Conservation (phyloP, 202 grass and related monocot genomes). For the Carex arenaria region DNA sequence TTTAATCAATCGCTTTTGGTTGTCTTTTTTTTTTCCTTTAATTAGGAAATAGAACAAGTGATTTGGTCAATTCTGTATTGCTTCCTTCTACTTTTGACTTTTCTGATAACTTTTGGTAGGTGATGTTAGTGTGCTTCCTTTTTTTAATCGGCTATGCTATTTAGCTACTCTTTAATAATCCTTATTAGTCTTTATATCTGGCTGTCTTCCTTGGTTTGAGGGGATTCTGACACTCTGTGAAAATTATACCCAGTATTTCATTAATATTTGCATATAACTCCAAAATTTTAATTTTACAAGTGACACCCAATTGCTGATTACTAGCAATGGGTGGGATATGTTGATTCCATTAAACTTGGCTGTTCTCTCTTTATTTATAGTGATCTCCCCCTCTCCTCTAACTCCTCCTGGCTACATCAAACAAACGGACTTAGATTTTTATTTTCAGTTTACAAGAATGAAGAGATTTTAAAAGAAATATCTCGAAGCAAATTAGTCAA, state of each 20-base stretch:
- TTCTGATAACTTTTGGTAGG: neutral
- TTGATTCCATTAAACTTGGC: neutral
- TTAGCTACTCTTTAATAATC: neutral
- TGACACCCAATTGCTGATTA: neutral
- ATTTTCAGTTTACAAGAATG: neutral
- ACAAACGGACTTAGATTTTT: neutral
- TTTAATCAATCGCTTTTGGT: neutral
- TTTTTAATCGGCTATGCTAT: slow-evolving; percentile 4
- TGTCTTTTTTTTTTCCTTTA: neutral
- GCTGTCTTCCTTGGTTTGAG: neutral
- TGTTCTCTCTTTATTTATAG: neutral
- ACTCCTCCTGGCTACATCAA: neutral
- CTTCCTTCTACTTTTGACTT: slow-evolving; percentile 1
- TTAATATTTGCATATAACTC: neutral
- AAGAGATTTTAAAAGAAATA: neutral
- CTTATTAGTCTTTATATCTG: neutral
- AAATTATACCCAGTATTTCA: slow-evolving; percentile 6
- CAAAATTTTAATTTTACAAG: neutral
- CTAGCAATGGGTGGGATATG: neutral
- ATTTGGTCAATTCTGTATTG: slow-evolving; percentile 15
- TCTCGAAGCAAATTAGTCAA: neutral
- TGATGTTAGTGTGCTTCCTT: slow-evolving; percentile 8
- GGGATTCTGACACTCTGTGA: neutral
- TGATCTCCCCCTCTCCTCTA: neutral
- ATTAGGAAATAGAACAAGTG: neutral